Evolutionary conservation across 495 filamentous ascomycete species (phyloP).

Genomic region (Podospora australis): DNA sequence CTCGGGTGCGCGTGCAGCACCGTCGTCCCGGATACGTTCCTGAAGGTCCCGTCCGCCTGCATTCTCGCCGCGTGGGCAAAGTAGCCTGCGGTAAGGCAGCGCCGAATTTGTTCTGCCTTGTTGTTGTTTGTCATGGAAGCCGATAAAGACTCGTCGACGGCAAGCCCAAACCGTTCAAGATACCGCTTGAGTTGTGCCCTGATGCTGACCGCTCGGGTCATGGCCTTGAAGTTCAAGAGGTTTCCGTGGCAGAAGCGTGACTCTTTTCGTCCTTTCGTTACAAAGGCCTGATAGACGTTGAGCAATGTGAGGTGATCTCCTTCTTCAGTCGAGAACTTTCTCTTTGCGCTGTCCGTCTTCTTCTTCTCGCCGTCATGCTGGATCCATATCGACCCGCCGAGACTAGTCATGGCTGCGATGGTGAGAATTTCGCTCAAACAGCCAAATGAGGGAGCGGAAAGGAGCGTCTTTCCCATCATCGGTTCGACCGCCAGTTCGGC

Average conservation of each 20-base stretch:
- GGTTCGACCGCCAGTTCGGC: constrained; percentile 92
- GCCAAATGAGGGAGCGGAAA: constrained; percentile 66
- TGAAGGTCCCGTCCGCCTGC: constrained; percentile 90
- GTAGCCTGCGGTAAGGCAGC: constrained; percentile 85
- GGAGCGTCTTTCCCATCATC: constrained; percentile 90
- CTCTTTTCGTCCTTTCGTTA: constrained; percentile 80
- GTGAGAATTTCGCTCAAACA: constrained; percentile 82
- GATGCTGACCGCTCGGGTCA: constrained; percentile 79
- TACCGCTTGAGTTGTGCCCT: constrained; percentile 80
- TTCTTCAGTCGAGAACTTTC: constrained; percentile 88
- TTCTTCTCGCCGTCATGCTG: constrained; percentile 72
- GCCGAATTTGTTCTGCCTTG: constrained; percentile 66
- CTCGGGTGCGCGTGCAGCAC: constrained; percentile 85
- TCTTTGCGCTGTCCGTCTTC: constrained; percentile 59
- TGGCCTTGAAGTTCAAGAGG: constrained; percentile 74
- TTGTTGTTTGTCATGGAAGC: constrained; percentile 18
- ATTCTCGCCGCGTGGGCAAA: constrained; percentile 95
- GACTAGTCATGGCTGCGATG: constrained; percentile 91
- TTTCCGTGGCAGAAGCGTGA: constrained; percentile 82
- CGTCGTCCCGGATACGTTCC: constrained; percentile 65
- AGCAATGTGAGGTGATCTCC: constrained; percentile 92
- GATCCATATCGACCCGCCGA: constrained; percentile 76
- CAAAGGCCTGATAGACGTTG: constrained; percentile 88
- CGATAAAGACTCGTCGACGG: constrained; percentile 52
- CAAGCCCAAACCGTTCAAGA: constrained; percentile 76